A percentile compares a stretch with the other conserved stretches of the same genome.
Evolutionary conservation across 768 basidiomycete genomes (phyloP).

Genomic region (Tulasnella sp.): DNA sequence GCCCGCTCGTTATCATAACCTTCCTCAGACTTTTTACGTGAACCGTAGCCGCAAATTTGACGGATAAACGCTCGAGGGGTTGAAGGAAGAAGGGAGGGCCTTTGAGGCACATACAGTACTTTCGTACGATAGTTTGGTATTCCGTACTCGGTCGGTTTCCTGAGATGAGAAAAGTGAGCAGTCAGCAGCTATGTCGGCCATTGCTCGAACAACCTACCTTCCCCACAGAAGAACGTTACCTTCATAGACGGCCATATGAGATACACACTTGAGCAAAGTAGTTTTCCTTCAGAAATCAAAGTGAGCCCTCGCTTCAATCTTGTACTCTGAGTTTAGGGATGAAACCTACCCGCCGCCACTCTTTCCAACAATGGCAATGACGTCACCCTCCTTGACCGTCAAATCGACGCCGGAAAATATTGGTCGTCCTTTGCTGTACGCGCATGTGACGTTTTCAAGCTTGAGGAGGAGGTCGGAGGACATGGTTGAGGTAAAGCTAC

Average conservation of each 20-base stretch:
- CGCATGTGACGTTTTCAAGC: conserved; percentile 56
- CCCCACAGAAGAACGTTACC: conserved; percentile 69
- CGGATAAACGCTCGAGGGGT: conserved; percentile 74
- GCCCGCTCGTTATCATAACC: conserved; percentile 32
- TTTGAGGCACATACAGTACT: conserved; percentile 85
- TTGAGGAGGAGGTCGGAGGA: conserved; percentile 50
- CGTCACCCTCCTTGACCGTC: conserved; percentile 68
- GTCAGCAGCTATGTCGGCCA: conserved; percentile 11
- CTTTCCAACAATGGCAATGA: conserved; percentile 75
- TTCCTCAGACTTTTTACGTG: conserved; percentile 46
- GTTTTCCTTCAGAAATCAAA: conserved; percentile 49
- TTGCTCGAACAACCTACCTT: conserved; percentile 52
- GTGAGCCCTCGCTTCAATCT: conserved; percentile 5
- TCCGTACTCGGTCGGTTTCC: conserved; percentile 39
- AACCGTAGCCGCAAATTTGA: conserved; percentile 57
- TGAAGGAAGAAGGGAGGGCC: conserved; percentile 82
- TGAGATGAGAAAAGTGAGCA: conserved; percentile 25
- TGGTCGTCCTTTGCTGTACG: conserved; percentile 50
- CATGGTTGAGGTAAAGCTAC: background rate
- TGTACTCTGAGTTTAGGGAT: background rate
- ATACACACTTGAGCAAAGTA: conserved; percentile 81
- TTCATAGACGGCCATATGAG: conserved; percentile 72
- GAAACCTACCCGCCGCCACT: conserved; percentile 69
- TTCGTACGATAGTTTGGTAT: conserved; percentile 77
- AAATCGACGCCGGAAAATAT: conserved; percentile 69